These are phyloP conservation scores for Aspergillus luchuensis DNA, from an alignment of 2,329 filamentous ascomycete genomes.

Conservation along the genomic window DNA sequence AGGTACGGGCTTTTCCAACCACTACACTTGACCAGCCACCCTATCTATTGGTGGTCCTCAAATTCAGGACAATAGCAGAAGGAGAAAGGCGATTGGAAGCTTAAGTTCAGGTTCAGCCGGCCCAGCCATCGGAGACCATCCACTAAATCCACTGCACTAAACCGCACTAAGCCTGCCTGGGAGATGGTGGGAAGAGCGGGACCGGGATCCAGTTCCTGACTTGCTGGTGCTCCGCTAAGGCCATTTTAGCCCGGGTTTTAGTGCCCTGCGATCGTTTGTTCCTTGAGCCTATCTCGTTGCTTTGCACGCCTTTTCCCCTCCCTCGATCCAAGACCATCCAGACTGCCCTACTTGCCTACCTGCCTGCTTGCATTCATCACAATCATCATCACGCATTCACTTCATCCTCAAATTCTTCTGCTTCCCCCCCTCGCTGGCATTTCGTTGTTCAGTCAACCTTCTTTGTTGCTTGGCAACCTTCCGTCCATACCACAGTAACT, in stretches of 20 bases:
- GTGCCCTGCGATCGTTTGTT: neutral
- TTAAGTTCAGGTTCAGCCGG: neutral
- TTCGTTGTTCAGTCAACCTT: neutral
- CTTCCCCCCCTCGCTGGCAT: neutral
- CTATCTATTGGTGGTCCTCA: neutral
- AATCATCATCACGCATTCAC: neutral
- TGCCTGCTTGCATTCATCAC: neutral
- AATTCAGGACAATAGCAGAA: neutral
- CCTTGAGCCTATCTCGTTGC: slow-evolving; percentile 2
- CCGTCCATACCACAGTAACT: slow-evolving; percentile 1
- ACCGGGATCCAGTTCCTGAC: neutral
- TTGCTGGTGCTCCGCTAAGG: neutral
- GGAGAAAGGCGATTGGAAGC: neutral
- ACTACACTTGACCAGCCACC: neutral
- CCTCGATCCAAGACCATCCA: neutral
- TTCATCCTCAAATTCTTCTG: neutral
- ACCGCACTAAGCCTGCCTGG: no score
- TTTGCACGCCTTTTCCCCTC: neutral
- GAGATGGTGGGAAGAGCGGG: neutral
- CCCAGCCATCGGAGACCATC: neutral
- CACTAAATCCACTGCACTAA: no score
- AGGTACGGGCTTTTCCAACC: neutral
- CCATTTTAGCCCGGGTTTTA: neutral
- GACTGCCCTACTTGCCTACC: neutral
- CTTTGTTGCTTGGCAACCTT: slow-evolving; percentile 6